Conservation (phyloP, 805 yeast species). For the Wickerhamiella shivajii region DNA sequence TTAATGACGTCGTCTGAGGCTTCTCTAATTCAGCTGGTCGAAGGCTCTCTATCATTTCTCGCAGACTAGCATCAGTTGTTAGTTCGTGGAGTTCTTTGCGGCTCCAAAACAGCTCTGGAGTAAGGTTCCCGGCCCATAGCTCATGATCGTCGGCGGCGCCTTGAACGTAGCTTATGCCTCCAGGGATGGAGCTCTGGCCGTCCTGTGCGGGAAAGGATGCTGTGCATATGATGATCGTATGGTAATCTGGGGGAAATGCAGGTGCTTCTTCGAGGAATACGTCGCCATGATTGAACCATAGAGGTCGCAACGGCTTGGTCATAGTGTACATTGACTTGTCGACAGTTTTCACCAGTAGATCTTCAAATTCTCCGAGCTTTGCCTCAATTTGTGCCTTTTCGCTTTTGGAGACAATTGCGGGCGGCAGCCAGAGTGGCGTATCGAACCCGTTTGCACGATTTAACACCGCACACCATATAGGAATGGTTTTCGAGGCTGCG, state of each 20-base stretch:
- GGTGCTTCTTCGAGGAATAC: conserved; percentile 26
- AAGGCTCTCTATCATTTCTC: conserved; percentile 9
- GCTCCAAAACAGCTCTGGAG: conserved; percentile 45
- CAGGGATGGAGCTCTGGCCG: conserved; percentile 34
- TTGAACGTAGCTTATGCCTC: conserved; percentile 55
- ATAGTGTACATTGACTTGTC: conserved; percentile 26
- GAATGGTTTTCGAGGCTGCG: conserved; percentile 72
- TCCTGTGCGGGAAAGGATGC: conserved; percentile 50
- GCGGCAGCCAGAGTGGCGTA: conserved; percentile 33
- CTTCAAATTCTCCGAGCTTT: conserved; percentile 36
- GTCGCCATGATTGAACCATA: conserved; percentile 53
- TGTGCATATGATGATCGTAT: conserved; percentile 40
- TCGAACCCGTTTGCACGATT: conserved; percentile 38
- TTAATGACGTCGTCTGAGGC: too few species aligned
- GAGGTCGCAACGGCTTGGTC: conserved; percentile 43
- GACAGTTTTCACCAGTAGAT: conserved; percentile 30
- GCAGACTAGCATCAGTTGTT: conserved; percentile 23
- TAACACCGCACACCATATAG: conserved; percentile 81
- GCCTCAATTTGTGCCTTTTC: conserved; percentile 40
- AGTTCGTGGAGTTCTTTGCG: conserved; percentile 24
- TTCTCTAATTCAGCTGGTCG: too few species aligned
- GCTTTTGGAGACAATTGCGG: conserved; percentile 37
- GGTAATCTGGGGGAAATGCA: conserved; percentile 23
- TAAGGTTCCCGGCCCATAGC: conserved; percentile 52
- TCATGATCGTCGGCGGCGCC: conserved; percentile 96